These are phyloP conservation scores for Ganoderma meredithae DNA, from an alignment of 1,284 basidiomycete species.

Conservation along the genomic window DNA sequence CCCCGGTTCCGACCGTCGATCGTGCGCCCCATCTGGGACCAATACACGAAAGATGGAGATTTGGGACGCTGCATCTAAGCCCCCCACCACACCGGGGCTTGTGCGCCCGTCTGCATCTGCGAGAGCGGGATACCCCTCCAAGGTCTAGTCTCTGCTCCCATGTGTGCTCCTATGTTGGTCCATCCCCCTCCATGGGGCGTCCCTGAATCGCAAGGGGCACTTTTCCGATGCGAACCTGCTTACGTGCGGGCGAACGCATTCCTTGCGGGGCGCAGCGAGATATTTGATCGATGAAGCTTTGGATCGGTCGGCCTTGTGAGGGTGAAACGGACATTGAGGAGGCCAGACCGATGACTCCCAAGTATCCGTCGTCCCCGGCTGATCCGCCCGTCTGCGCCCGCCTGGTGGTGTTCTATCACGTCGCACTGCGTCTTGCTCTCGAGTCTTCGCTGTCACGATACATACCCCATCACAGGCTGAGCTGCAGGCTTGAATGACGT, in stretches of 20 bases:
- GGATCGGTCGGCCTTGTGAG: not conserved
- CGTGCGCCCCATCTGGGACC: conserved; percentile 3
- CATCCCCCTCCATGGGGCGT: not conserved
- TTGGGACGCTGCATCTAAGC: not conserved
- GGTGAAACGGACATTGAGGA: not conserved
- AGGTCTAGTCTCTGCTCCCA: not conserved
- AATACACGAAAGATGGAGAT: not conserved
- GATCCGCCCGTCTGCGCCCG: not conserved
- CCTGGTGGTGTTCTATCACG: not conserved
- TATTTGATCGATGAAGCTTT: not conserved
- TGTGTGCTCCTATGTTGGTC: not conserved
- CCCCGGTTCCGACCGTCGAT: conserved; percentile 7
- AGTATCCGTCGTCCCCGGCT: not conserved
- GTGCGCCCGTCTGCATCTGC: not conserved
- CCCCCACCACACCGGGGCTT: conserved; percentile 1
- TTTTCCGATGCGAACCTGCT: not conserved
- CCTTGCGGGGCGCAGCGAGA: not conserved
- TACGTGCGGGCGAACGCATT: not conserved
- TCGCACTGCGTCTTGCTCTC: not conserved
- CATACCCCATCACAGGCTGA: not conserved
- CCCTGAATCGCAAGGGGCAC: not conserved
- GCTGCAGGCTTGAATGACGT: not conserved
- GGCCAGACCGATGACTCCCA: not conserved
- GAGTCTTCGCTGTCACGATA: not conserved
- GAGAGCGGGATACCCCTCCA: not conserved